These are phyloP conservation scores for Leccinum subtestaceum DNA, from an alignment of 768 basidiomycete genomes.

Conservation along the genomic window DNA sequence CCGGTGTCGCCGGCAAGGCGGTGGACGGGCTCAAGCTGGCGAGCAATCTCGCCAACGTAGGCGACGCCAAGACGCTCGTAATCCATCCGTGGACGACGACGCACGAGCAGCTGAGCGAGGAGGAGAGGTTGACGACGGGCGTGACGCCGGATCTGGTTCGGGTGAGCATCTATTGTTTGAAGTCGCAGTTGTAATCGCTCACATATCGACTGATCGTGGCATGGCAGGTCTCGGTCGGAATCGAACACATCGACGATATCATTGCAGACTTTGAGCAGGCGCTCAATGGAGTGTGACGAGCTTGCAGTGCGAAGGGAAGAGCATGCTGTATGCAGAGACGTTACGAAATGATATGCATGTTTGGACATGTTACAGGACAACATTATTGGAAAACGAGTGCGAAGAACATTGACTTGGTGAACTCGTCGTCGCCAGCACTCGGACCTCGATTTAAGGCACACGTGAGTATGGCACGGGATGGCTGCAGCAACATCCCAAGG, in stretches of 20 bases:
- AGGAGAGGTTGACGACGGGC: constrained; percentile 48
- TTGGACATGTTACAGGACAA: too few relatives aligned
- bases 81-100: constrained; percentile 60
- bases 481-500: too few relatives aligned
- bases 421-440: too few relatives aligned
- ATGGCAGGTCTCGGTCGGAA: constrained; percentile 42
- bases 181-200: not conserved
- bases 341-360: not conserved
- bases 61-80: constrained; percentile 61
- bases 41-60: constrained; percentile 72
- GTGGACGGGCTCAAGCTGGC: constrained; percentile 72
- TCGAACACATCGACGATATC: constrained; percentile 45
- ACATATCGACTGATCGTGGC: not conserved
- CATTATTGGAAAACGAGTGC: too few relatives aligned
- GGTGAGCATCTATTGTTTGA: constrained; percentile 31
- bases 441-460: too few relatives aligned
- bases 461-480: too few relatives aligned
- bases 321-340: not conserved
- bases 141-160: constrained; percentile 58
- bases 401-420: too few relatives aligned
- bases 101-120: constrained; percentile 50
- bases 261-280: constrained; percentile 46
- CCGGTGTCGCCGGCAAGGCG: constrained; percentile 49
- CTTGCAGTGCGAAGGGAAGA: not conserved
- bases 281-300: constrained; percentile 21